A percentile compares a stretch with the other conserved stretches of the same genome.
phyloP scores from a whole-genome alignment of 140 eudicot species.

The Cichorium intybus region DNA sequence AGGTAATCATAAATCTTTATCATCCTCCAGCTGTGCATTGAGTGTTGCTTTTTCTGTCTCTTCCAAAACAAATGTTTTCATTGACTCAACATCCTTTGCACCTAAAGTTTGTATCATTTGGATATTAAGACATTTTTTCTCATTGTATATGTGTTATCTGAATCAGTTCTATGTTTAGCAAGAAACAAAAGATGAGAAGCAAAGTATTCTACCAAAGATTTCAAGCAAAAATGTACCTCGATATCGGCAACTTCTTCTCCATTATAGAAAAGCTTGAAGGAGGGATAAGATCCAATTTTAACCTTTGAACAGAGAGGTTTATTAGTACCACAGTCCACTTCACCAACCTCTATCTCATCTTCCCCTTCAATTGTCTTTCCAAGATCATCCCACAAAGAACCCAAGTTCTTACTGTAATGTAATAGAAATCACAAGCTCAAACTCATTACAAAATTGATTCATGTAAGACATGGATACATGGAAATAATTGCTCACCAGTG shows the following conservation, averaged over 20 bases:
- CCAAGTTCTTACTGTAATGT: constrained; percentile 67
- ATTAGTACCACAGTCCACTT: constrained; percentile 81
- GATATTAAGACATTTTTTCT: too few species aligned
- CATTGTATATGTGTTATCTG: too few species aligned
- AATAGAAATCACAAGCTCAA: background rate
- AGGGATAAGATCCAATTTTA: constrained; percentile 89
- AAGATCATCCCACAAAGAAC: constrained; percentile 88
- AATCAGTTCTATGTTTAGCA: background rate
- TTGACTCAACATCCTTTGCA: constrained; percentile 65
- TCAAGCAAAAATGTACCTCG: constrained; percentile 51
- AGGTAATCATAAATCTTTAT: constrained; percentile 58
- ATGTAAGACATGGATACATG: background rate
- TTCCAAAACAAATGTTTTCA: constrained; percentile 70
- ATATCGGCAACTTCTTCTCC: constrained; percentile 90
- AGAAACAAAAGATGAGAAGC: background rate
- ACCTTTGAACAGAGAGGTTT: constrained; percentile 80
- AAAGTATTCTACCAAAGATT: constrained; percentile 9
- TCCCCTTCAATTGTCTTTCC: constrained; percentile 94
- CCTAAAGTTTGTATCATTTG: too few species aligned
- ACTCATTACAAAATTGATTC: background rate
- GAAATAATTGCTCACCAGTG: constrained; percentile 60
- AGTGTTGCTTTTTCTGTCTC: constrained; percentile 82
- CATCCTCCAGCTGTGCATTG: constrained; percentile 47
- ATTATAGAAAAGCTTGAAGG: constrained; percentile 86
- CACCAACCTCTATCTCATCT: constrained; percentile 95